phyloP scores from a whole-genome alignment of 2,329 filamentous ascomycete species.

The Plenodomus biglobosus region DNA sequence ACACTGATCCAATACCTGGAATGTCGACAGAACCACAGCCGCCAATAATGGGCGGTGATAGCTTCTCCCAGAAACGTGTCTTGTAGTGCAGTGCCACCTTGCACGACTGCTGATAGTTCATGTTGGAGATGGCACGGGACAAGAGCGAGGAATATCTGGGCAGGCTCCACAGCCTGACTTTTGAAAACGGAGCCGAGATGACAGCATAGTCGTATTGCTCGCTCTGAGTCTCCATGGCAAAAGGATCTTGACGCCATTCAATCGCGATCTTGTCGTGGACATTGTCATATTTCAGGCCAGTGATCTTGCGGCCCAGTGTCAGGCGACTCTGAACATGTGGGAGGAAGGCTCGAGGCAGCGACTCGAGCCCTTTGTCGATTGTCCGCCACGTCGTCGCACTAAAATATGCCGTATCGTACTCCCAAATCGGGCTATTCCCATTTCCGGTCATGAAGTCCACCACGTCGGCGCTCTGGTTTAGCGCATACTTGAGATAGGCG shows the following conservation, averaged over 20 bases:
- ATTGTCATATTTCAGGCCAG: constrained; percentile 58
- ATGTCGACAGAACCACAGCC: constrained; percentile 65
- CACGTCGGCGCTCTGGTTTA: constrained; percentile 59
- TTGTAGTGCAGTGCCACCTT: constrained; percentile 68
- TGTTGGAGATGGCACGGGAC: constrained; percentile 50
- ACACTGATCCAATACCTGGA: constrained; percentile 62
- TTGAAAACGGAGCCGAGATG: constrained; percentile 65
- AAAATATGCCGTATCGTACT: constrained; percentile 60
- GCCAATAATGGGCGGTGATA: constrained; percentile 61
- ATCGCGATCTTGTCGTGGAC: constrained; percentile 58
- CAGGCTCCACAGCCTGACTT: constrained; percentile 64
- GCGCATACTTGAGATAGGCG: constrained; percentile 61
- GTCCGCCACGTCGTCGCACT: constrained; percentile 62
- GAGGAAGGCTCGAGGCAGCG: constrained; percentile 63
- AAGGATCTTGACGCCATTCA: constrained; percentile 56
- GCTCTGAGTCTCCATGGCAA: constrained; percentile 48
- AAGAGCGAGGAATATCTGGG: constrained; percentile 56
- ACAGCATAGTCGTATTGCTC: constrained; percentile 66
- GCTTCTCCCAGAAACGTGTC: constrained; percentile 63
- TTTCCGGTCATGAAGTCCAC: constrained; percentile 47
- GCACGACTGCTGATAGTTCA: constrained; percentile 56
- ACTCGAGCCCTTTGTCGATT: constrained; percentile 63
- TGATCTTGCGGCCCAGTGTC: constrained; percentile 59
- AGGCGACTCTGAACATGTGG: constrained; percentile 62
- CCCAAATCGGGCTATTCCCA: constrained; percentile 51